Evolutionary conservation across 208 protist genomes (phyloP).

Genomic region (Balamuthia mandrillaris): DNA sequence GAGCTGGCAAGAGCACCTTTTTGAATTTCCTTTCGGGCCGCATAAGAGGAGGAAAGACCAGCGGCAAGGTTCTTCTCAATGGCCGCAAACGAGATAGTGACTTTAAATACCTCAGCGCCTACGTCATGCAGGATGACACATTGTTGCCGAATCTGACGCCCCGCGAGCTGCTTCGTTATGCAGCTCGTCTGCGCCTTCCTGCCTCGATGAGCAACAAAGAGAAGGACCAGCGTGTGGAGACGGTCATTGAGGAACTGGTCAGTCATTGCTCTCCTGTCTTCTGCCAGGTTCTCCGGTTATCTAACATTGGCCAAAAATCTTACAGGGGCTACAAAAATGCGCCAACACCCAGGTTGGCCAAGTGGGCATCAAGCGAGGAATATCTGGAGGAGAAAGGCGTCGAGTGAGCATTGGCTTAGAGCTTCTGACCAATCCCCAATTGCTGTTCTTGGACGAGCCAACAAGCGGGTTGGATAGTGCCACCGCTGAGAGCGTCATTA

Average conservation of each 20-base stretch:
- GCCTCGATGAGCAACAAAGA: background rate
- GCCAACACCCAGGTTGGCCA: background rate
- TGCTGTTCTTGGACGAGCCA: constrained; percentile 78
- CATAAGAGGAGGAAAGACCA: background rate
- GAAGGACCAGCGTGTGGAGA: background rate
- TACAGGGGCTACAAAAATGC: too few species aligned
- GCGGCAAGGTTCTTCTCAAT: background rate
- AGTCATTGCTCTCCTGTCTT: too few species aligned
- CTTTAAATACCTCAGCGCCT: background rate
- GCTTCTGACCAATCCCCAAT: constrained; percentile 60
- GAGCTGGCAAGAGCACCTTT: background rate
- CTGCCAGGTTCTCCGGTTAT: too few species aligned
- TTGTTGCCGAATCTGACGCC: background rate
- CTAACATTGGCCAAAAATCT: too few species aligned
- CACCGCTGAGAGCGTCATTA: constrained; percentile 77
- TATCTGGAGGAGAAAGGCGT: constrained; percentile 73
- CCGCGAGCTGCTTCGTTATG: background rate
- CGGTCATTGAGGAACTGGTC: background rate
- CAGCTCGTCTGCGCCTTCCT: background rate
- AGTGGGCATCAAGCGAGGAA: constrained; percentile 10
- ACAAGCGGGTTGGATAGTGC: constrained; percentile 80
- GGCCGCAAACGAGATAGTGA: background rate
- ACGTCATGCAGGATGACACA: background rate
- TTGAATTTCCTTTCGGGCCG: background rate
- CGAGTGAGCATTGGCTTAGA: constrained; percentile 68